Evolutionary conservation across 1,139 yeast genomes (phyloP).

Genomic region (Geotrichum klebahnii): DNA sequence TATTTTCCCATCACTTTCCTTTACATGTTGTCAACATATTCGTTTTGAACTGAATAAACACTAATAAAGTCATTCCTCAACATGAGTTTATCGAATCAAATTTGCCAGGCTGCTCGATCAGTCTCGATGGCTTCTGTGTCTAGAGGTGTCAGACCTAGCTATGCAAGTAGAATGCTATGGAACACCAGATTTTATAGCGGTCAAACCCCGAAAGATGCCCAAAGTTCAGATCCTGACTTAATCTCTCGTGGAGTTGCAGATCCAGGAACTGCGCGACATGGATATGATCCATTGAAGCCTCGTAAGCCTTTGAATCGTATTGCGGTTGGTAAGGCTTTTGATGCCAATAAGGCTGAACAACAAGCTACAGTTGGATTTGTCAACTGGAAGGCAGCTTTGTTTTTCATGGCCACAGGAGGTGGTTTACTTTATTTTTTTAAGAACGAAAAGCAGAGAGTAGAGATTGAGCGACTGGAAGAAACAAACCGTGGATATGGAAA

Average conservation of each 20-base stretch:
- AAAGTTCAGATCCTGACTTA: not conserved
- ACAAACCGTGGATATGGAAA: constrained; percentile 83
- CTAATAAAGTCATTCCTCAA: not conserved
- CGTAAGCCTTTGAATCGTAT: constrained; percentile 51
- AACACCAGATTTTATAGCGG: constrained; percentile 2
- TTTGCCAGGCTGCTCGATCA: constrained; percentile 1
- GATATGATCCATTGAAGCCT: constrained; percentile 35
- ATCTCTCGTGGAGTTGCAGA: constrained; percentile 22
- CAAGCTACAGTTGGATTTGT: constrained; percentile 58
- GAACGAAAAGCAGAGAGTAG: constrained; percentile 67
- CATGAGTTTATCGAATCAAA: constrained; percentile 2
- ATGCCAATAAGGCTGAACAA: constrained; percentile 32
- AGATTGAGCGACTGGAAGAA: constrained; percentile 71
- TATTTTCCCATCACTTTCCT: too few species aligned
- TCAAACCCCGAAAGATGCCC: constrained; percentile 6
- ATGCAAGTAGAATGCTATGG: not conserved
- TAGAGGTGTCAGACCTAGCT: constrained; percentile 2
- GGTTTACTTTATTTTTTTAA: constrained; percentile 65
- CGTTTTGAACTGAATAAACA: not conserved
- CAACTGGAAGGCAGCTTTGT: constrained; percentile 78
- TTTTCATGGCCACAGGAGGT: constrained; percentile 66
- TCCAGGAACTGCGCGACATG: constrained; percentile 31
- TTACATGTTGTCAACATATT: too few species aligned
- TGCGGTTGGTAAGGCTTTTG: constrained; percentile 47
- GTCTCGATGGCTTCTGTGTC: constrained; percentile 1